Percentiles rank a stretch among this genome's conserved stretches.
Evolutionary conservation across 2,329 filamentous ascomycete species (phyloP).

Genomic region (Diplodia mutila): DNA sequence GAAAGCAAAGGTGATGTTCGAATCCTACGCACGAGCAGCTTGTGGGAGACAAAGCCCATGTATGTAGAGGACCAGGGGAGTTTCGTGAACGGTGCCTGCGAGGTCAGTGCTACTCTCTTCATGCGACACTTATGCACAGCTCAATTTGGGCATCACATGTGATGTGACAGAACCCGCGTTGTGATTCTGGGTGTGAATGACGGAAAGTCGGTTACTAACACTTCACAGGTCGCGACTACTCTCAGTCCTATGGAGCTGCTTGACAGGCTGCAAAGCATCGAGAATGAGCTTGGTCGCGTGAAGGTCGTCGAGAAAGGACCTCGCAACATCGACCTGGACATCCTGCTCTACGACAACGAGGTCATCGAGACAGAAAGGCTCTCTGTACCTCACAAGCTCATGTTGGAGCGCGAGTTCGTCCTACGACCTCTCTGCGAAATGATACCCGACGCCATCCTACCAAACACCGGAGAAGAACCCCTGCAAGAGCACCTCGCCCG

Average conservation of each 20-base stretch:
- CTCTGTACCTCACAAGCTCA: conserved; percentile 81
- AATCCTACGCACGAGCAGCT: conserved; percentile 77
- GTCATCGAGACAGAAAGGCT: conserved; percentile 71
- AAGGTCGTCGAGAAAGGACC: conserved; percentile 93
- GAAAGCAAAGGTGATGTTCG: conserved; percentile 67
- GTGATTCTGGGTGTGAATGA: neutral
- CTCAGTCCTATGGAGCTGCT: conserved; percentile 76
- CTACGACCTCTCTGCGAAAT: conserved; percentile 77
- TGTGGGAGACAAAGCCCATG: conserved; percentile 97
- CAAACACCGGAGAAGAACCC: conserved; percentile 49
- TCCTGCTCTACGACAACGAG: conserved; percentile 77
- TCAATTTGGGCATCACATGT: neutral
- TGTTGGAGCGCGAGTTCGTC: conserved; percentile 92
- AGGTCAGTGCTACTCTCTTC: conserved; percentile 61
- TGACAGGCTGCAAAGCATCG: conserved; percentile 81
- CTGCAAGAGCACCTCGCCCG: conserved; percentile 40
- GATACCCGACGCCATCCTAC: conserved; percentile 33
- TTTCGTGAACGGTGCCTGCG: conserved; percentile 91
- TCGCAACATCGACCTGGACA: conserved; percentile 91
- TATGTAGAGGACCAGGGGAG: conserved; percentile 87
- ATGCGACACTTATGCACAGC: neutral
- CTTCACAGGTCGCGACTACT: conserved; percentile 73
- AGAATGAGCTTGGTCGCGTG: conserved; percentile 74
- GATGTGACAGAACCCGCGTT: neutral
- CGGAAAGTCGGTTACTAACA: neutral